Percentiles rank a stretch among this genome's conserved stretches.
Evolutionary conservation across 768 basidiomycete species (phyloP).

Genomic region (Coprinellus micaceus): DNA sequence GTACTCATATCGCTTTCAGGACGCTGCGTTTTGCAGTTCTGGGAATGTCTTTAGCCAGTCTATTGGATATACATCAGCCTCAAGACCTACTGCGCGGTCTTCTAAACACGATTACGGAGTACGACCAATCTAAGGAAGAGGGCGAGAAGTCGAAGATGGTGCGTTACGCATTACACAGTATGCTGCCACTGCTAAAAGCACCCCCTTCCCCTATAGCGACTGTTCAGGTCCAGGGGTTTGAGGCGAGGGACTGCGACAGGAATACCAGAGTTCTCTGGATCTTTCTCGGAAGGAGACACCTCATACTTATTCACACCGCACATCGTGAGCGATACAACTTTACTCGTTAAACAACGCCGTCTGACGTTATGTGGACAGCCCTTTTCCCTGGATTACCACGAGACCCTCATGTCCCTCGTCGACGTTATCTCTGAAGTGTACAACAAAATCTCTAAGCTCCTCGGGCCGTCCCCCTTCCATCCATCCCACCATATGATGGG

Average conservation of each 20-base stretch:
- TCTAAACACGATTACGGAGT: constrained; percentile 68
- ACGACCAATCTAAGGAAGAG: constrained; percentile 75
- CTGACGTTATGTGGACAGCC: constrained; percentile 46
- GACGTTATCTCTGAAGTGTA: constrained; percentile 89
- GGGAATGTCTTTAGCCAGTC: constrained; percentile 79
- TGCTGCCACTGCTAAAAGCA: too few relatives aligned
- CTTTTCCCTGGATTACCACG: constrained; percentile 86
- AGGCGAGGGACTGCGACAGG: constrained; percentile 50
- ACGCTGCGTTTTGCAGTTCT: constrained; percentile 81
- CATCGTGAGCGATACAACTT: constrained; percentile 55
- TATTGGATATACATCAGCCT: constrained; percentile 78
- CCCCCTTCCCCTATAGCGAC: too few relatives aligned
- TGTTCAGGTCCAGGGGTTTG: constrained; percentile 56
- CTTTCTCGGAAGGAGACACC: constrained; percentile 61
- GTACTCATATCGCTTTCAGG: constrained; percentile 33
- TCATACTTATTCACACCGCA: constrained; percentile 73
- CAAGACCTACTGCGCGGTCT: constrained; percentile 77
- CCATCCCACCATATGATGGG: constrained; percentile 70
- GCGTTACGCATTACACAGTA: constrained; percentile 12
- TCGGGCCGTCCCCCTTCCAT: constrained; percentile 78
- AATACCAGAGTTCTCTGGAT: constrained; percentile 55
- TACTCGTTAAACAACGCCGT: neutral
- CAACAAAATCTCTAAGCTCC: constrained; percentile 77
- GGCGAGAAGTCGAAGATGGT: constrained; percentile 74
- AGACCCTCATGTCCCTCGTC: constrained; percentile 82